A percentile compares a stretch with the other conserved stretches of the same genome.
phyloP scores from a whole-genome alignment of 352 stramenopile genomes.

The Globisporangium nagaii region DNA sequence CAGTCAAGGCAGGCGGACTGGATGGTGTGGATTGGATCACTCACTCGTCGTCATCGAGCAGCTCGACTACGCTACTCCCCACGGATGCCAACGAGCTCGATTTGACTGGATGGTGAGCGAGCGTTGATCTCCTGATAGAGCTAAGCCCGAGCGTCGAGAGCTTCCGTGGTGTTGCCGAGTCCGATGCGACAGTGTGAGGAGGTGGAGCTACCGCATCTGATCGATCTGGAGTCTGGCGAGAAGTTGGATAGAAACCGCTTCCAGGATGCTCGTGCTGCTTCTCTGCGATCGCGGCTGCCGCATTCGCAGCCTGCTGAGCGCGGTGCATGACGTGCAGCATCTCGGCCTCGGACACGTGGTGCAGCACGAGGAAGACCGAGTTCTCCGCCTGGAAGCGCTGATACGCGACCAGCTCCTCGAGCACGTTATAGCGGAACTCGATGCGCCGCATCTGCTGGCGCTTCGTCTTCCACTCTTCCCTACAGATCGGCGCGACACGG shows the following conservation, averaged over 20 bases:
- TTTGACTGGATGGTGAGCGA: neutral
- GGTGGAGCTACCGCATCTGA: neutral
- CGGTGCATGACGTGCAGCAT: slow-evolving; percentile 51
- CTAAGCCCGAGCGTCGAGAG: neutral
- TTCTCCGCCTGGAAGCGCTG: slow-evolving; percentile 60
- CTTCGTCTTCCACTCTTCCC: slow-evolving; percentile 38
- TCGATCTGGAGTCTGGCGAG: too few species aligned
- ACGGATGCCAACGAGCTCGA: neutral
- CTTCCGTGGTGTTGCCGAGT: neutral
- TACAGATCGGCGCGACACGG: slow-evolving; percentile 1
- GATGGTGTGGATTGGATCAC: neutral
- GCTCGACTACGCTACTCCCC: neutral
- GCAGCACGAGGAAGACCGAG: slow-evolving; percentile 59
- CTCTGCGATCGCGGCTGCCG: neutral
- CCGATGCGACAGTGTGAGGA: neutral
- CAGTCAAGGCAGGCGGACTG: neutral
- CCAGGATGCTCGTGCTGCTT: neutral
- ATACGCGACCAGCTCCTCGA: slow-evolving; percentile 57
- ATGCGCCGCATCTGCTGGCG: slow-evolving; percentile 46
- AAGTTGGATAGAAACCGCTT: neutral
- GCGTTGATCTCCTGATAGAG: neutral
- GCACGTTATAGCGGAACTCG: slow-evolving; percentile 64
- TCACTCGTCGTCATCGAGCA: slow-evolving; percentile 15
- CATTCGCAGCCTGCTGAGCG: slow-evolving; percentile 19
- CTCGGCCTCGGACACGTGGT: slow-evolving; percentile 53